Evolutionary conservation across 495 filamentous ascomycete species (phyloP).

Genomic region (Penicillium maclennaniae): DNA sequence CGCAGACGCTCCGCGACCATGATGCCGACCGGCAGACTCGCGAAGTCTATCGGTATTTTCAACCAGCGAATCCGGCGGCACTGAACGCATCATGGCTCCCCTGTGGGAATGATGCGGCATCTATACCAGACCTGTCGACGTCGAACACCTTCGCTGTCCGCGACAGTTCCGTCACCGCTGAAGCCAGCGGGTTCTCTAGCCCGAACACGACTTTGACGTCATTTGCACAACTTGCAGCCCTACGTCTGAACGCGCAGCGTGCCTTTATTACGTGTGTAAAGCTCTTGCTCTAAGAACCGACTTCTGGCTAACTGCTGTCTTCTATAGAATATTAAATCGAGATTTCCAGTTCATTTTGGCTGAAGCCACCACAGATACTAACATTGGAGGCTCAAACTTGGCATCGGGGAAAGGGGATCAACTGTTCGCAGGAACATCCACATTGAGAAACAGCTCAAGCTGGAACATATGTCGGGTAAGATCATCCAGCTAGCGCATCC

Average conservation of each 20-base stretch:
- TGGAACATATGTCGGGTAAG: conserved; percentile 45
- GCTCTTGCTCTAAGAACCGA: background rate
- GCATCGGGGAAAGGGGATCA: background rate
- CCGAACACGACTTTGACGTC: conserved; percentile 56
- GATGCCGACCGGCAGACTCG: conserved; percentile 34
- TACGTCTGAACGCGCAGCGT: conserved; percentile 46
- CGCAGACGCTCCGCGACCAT: conserved; percentile 10
- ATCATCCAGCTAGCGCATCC: background rate
- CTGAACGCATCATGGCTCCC: background rate
- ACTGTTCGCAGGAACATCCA: background rate
- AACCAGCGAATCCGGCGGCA: conserved; percentile 19
- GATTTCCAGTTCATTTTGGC: conserved; percentile 56
- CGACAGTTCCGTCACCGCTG: background rate
- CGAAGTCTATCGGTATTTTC: conserved; percentile 48
- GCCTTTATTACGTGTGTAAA: conserved; percentile 36
- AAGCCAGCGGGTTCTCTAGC: background rate
- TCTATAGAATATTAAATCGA: conserved; percentile 52
- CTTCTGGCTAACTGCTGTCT: background rate
- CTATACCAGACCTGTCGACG: background rate
- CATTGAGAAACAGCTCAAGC: conserved; percentile 22
- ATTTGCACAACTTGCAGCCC: conserved; percentile 45
- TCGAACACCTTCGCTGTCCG: conserved; percentile 2
- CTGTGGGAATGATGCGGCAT: background rate
- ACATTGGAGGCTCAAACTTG: background rate
- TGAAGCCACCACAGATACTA: conserved; percentile 35